Evolutionary conservation across 306 rosid genomes (phyloP), one percentile per base, ranked within the genome.

Genomic region (Abrus precatorius): DNA sequence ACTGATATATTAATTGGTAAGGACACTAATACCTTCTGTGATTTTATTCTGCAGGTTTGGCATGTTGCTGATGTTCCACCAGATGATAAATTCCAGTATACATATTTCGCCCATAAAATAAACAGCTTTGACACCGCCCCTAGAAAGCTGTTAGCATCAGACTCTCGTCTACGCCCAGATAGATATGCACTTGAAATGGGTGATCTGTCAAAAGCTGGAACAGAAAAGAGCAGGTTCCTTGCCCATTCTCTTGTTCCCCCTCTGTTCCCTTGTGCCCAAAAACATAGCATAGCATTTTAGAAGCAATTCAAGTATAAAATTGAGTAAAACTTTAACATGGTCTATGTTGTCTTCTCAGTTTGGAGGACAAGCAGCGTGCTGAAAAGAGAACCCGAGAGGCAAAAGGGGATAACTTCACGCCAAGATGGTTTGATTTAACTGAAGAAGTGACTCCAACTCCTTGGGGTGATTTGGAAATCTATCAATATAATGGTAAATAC

Each of bases 311-410:
- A 69, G 47, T 64, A 12, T 84, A 7, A 71, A 84, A 28, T 55
- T 48, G 49, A 6, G 76, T 14, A 69, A 70, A 29, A 11, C 69
- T 67, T 61, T 55, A 34, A 53, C 60, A 44, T 48, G 64, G 45
- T 72, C 30, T 49, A 27, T 63, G 41, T 45, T 53, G 49, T 50
- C 45, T 72, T 66, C 69, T 50, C 87, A 89, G 94, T 76, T 84
- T 95, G 94, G 97, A 95, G 90, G 98, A 95, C 90, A 87, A 88
- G 76, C 98, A 95, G 85, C 90, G 97, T 74, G 89, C 97, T 69
- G 98, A 92, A 72, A 94, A 92, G 95, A 87, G 84, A 86, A 82
- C 70, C 27, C 82, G 97, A 77, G 97, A 92, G 77, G 85, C 83
- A 10, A 87, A 90, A 60, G 91, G 87, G 45, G 77, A 89, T 43